These are phyloP conservation scores for Pneumocystis canis DNA, from an alignment of 1,139 yeast species.

Conservation along the genomic window DNA sequence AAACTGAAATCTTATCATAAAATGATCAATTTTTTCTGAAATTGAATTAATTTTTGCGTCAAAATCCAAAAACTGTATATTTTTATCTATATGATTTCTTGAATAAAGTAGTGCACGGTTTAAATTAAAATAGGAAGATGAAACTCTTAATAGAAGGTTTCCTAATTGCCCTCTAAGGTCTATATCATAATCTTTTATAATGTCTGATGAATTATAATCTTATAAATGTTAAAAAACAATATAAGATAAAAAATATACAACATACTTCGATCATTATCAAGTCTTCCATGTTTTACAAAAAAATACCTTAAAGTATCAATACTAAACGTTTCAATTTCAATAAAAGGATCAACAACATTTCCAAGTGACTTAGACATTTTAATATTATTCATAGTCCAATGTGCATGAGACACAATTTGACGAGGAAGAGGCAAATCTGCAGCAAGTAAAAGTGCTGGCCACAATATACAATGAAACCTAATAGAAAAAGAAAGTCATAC, in stretches of 20 bases:
- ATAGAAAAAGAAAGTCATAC: not conserved
- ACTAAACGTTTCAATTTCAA: slow-evolving; percentile 47
- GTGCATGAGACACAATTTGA: slow-evolving; percentile 77
- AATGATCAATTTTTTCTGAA: not conserved
- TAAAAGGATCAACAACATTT: slow-evolving; percentile 86
- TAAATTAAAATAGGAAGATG: not conserved
- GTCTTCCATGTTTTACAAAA: slow-evolving; percentile 11
- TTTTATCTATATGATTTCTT: not conserved
- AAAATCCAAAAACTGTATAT: not conserved
- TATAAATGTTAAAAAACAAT: not conserved
- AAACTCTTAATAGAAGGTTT: not conserved
- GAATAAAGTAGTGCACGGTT: not conserved
- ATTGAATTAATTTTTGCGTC: not conserved
- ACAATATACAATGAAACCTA: slow-evolving; percentile 69
- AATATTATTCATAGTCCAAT: slow-evolving; percentile 79
- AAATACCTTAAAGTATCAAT: slow-evolving; percentile 11
- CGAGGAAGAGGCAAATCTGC: slow-evolving; percentile 57
- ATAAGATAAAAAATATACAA: not conserved
- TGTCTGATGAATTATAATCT: not conserved
- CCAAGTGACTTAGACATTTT: slow-evolving; percentile 92
- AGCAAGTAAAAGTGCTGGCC: slow-evolving; percentile 89
- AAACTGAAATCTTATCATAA: not conserved
- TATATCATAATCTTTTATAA: not conserved
- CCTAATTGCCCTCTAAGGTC: not conserved
- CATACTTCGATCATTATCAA: slow-evolving; percentile 7